Conservation (phyloP, 176 grass and related monocot genomes). For the sorghum (Sorghum bicolor) region DNA sequence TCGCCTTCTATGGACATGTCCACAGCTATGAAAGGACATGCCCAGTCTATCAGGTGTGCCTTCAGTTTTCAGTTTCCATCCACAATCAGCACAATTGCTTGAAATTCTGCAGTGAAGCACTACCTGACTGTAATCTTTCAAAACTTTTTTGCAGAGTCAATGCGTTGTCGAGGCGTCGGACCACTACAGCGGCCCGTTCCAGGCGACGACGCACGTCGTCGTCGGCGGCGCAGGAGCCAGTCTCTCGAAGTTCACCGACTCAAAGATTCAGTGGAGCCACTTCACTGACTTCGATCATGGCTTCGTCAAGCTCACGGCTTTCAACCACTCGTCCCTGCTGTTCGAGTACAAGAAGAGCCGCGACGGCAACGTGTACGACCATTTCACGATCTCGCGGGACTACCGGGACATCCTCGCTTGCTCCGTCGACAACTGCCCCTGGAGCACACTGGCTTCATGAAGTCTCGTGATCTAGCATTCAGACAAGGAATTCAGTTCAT, state of each 20-base stretch:
- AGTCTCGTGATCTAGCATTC: neutral
- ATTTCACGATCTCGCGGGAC: conserved; percentile 68
- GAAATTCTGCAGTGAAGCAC: no score
- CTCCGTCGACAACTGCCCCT: conserved; percentile 57
- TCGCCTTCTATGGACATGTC: conserved; percentile 7
- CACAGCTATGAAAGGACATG: conserved; percentile 26
- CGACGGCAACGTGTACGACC: conserved; percentile 66
- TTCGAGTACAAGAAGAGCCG: conserved; percentile 94
- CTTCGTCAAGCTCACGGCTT: conserved; percentile 81
- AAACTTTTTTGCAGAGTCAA: conserved; percentile 51
- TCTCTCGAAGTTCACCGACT: conserved; percentile 25
- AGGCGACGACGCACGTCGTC: conserved; percentile 71
- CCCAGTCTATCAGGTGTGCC: conserved; percentile 8
- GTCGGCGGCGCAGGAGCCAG: conserved; percentile 59
- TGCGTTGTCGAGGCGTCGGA: conserved; percentile 45
- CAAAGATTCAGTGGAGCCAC: conserved; percentile 58
- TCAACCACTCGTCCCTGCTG: conserved; percentile 68
- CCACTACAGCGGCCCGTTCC: conserved; percentile 60
- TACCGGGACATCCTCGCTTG: conserved; percentile 72
- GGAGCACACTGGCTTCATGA: conserved; percentile 51
- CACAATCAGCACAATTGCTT: no score
- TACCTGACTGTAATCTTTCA: neutral
- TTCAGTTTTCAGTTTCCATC: neutral
- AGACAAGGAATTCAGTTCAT: neutral
- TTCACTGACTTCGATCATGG: conserved; percentile 63